Conservation (phyloP, 2,329 filamentous ascomycete species). For the Ceratocystis cacaofunesta region DNA sequence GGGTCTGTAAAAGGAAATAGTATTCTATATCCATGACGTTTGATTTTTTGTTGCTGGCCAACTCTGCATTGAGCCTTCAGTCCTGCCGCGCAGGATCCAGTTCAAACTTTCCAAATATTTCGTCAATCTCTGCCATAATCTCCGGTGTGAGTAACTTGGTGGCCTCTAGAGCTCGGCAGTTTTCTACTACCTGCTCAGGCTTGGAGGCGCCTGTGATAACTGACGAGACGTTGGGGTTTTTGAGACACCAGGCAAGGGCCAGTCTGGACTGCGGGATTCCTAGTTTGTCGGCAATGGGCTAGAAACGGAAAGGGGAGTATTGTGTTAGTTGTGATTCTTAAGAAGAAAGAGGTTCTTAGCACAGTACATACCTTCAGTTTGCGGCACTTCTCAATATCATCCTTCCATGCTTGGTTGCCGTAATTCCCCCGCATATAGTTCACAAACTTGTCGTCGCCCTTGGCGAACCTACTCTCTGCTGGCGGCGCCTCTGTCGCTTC, state of each 20-base stretch:
- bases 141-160: constrained; percentile 35
- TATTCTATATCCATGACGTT: no score
- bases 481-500: constrained; percentile 34
- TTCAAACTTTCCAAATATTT: constrained; percentile 24
- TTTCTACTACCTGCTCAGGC: constrained; percentile 38
- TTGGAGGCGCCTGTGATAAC: constrained; percentile 39
- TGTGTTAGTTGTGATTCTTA: not conserved
- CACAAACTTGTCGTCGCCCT: constrained; percentile 42
- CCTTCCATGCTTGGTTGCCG: constrained; percentile 42
- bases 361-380: constrained; percentile 23
- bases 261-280: constrained; percentile 37
- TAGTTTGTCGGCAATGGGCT: constrained; percentile 40
- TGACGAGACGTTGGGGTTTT: constrained; percentile 38
- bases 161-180: constrained; percentile 32
- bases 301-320: not conserved
- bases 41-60: not conserved
- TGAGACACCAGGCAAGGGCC: constrained; percentile 38
- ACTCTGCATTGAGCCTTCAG: not conserved
- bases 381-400: constrained; percentile 31
- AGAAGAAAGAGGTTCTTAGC: not conserved
- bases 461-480: constrained; percentile 43
- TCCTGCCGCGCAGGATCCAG: constrained; percentile 16
- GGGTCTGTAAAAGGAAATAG: not conserved
- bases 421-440: constrained; percentile 34
- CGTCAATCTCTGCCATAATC: constrained; percentile 37